Base-by-base conservation (phyloP, 2,329 filamentous ascomycete genomes). In the Verticillium zaregamsianum region DNA sequence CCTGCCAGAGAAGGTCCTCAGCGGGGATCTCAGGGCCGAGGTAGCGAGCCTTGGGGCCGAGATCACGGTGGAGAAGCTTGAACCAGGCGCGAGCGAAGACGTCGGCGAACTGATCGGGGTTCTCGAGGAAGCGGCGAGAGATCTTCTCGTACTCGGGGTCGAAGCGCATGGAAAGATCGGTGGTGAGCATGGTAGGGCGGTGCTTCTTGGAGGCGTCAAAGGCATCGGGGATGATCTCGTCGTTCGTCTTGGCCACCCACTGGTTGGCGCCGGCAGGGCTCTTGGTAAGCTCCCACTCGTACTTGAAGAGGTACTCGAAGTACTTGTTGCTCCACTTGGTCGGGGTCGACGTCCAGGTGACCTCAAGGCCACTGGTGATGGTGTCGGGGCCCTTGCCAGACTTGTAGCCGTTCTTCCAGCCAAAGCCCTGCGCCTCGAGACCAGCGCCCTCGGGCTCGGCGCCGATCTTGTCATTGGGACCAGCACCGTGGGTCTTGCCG, bases 401-500 rank as follows among this genome's bases (percentile, higher is more conserved):
- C 63, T 80, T 80, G 74, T 86, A 79, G 60, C 77, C 82, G 81
- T 86, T 93, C 66, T 74, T 73, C 90, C 90, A 93, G 67, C 90
- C 90, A 12, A 93, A 76, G 64, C 90, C 90, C 72, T 91, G 88
- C 65, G 83, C 72, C 69, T 89, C 85, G 35, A 93, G 75, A 49
- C 75, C 72, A 60, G 89, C 88, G 14, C 78, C 88, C 69, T 87
- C 83, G 23, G 90, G 90, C 74, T 91, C 90, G 20, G 79, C 75
- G 60, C 88, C 89, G 58, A 92, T 82, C 68, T 91, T 83, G 65
- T 84, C 82, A 20, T 82, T 77, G 17, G 86, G 78, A 61, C 77
- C 90, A 35, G 90, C 90, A 68, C 90, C 90, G 75, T 93, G 90
- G 0, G 90, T 91, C 84, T 93, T 93, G 69, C 90, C 90, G 68